Conservation (phyloP, 1,139 yeast species). For the Nakaseomyces kungkrabaensis region DNA sequence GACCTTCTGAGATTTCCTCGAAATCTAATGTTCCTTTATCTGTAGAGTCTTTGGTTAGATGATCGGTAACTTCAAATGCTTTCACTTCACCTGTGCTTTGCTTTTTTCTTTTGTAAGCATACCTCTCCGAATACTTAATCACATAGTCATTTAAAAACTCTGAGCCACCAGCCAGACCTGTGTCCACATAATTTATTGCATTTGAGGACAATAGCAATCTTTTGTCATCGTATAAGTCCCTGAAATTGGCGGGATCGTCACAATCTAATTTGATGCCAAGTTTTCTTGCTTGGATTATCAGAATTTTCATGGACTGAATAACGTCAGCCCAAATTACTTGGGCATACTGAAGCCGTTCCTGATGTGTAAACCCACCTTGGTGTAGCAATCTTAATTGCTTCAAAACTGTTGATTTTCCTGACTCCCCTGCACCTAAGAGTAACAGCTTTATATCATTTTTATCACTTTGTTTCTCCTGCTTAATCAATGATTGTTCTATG, state of each 20-base stretch:
- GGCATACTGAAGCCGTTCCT: conserved; percentile 71
- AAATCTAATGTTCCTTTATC: conserved; percentile 12
- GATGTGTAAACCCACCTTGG: conserved; percentile 72
- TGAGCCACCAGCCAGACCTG: conserved; percentile 60
- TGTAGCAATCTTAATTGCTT: conserved; percentile 84
- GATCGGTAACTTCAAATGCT: conserved; percentile 33
- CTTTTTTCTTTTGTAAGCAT: conserved; percentile 39
- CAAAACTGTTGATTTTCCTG: conserved; percentile 92
- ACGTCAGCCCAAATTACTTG: conserved; percentile 95
- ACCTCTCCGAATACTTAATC: conserved; percentile 48
- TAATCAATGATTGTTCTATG: conserved; percentile 52
- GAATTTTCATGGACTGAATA: conserved; percentile 75
- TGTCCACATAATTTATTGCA: conserved; percentile 52
- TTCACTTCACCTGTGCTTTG: conserved; percentile 48
- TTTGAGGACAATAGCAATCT: conserved; percentile 45
- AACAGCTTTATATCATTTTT: conserved; percentile 54
- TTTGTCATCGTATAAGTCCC: conserved; percentile 39
- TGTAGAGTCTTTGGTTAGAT: not conserved
- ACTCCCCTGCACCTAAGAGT: conserved; percentile 87
- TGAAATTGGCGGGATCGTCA: conserved; percentile 38
- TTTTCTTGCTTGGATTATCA: conserved; percentile 63
- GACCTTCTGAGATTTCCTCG: conserved; percentile 27
- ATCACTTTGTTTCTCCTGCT: conserved; percentile 42
- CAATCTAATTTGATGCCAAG: conserved; percentile 52
- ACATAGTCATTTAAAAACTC: conserved; percentile 57